phyloP scores from a whole-genome alignment of 2,329 filamentous ascomycete species.

The Dactylellina sp. region DNA sequence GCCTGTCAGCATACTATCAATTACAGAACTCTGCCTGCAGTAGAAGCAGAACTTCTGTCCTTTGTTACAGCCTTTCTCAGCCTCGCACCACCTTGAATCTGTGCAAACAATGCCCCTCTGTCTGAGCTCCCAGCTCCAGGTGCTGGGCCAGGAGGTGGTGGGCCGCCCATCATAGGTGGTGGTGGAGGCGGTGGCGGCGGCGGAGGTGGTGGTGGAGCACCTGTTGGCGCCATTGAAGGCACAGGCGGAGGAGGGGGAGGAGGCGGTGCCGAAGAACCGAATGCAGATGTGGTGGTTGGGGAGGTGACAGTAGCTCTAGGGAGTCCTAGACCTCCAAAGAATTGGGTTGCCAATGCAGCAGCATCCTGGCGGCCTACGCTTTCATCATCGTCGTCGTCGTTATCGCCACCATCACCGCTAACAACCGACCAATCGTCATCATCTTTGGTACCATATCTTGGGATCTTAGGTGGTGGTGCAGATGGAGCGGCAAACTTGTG shows the following conservation, averaged over 20 bases:
- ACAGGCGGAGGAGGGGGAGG: slow-evolving; percentile 62
- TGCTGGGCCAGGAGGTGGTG: slow-evolving; percentile 64
- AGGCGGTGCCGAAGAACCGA: slow-evolving; percentile 64
- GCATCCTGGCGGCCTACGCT: slow-evolving; percentile 83
- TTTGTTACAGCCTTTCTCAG: slow-evolving; percentile 90
- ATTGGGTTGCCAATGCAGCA: slow-evolving; percentile 89
- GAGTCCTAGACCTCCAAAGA: slow-evolving; percentile 97
- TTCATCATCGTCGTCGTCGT: slow-evolving; percentile 77
- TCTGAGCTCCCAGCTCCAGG: slow-evolving; percentile 61
- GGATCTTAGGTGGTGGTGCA: slow-evolving; percentile 54
- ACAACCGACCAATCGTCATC: slow-evolving; percentile 85
- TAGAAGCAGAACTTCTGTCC: slow-evolving; percentile 79
- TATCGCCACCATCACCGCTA: slow-evolving; percentile 73
- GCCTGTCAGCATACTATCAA: too few relatives aligned
- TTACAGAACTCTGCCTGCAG: slow-evolving; percentile 78
- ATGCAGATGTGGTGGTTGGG: slow-evolving; percentile 68
- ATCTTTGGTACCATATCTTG: slow-evolving; percentile 70
- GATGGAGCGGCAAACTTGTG: slow-evolving; percentile 64
- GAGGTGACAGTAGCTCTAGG: slow-evolving; percentile 77
- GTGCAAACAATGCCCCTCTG: slow-evolving; percentile 74
- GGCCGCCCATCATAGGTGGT: slow-evolving; percentile 62
- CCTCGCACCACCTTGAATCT: slow-evolving; percentile 82
- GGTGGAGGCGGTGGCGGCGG: slow-evolving; percentile 62
- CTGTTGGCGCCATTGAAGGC: slow-evolving; percentile 58
- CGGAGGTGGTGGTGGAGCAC: slow-evolving; percentile 60